These are phyloP conservation scores for Chaetomium sp. DNA, from an alignment of 2,329 filamentous ascomycete genomes.

Conservation along the genomic window DNA sequence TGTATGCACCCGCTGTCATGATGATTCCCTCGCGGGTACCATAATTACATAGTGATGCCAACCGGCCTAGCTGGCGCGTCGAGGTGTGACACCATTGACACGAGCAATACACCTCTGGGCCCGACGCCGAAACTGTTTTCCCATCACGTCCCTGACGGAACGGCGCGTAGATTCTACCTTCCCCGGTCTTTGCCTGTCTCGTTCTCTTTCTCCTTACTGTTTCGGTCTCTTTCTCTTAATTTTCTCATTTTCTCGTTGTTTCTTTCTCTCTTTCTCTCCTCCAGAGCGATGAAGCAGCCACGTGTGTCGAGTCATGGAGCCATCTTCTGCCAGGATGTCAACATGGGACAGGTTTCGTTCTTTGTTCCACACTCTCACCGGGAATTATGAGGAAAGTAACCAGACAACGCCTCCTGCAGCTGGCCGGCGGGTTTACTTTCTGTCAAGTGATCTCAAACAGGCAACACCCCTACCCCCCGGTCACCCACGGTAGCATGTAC, in stretches of 20 bases:
- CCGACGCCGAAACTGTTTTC: too few species aligned
- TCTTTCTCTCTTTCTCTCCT: background rate
- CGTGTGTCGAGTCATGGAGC: conserved; percentile 51
- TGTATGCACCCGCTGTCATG: background rate
- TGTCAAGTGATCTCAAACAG: conserved; percentile 37
- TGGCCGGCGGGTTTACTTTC: conserved; percentile 36
- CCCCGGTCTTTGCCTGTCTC: too few species aligned
- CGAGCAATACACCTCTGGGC: too few species aligned
- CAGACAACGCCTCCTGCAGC: conserved; percentile 43
- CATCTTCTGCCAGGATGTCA: conserved; percentile 30
- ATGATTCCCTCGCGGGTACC: conserved; percentile 1
- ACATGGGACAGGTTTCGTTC: conserved; percentile 31
- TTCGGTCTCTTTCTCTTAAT: background rate
- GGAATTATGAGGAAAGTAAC: conserved; percentile 31
- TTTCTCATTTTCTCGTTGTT: background rate
- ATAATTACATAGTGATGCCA: background rate
- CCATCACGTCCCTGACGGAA: too few species aligned
- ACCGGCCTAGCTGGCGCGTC: background rate
- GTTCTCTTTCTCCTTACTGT: background rate
- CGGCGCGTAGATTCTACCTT: too few species aligned
- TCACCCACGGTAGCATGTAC: conserved; percentile 9
- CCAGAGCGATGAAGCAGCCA: conserved; percentile 26
- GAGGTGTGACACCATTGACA: conserved; percentile 4
- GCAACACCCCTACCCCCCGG: conserved; percentile 36
- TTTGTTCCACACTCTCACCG: conserved; percentile 41